Evolutionary conservation across 176 grass and related monocot genomes (phyloP), one percentile per base, ranked within the genome.

Genomic region (Bothriochloa decipiens): DNA sequence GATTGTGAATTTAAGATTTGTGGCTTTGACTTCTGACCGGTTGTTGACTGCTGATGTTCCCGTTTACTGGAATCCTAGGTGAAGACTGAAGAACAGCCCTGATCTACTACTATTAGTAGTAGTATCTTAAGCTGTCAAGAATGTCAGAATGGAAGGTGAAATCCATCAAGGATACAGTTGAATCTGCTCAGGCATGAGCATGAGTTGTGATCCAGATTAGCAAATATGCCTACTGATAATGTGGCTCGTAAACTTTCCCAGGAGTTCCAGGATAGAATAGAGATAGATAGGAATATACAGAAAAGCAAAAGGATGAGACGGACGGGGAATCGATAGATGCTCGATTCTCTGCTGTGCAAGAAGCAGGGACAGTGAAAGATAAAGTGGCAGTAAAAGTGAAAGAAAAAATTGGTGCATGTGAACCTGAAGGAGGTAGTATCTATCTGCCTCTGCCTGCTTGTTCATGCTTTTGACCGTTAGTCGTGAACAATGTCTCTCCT

Each of bases 401-500:
- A n/a, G n/a, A n/a, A n/a, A n/a, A n/a, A n/a, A n/a, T n/a, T n/a
- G n/a, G n/a, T n/a, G n/a, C n/a, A n/a, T n/a, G n/a, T n/a, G n/a
- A n/a, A n/a, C n/a, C n/a, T n/a, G n/a, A n/a, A n/a, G n/a, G n/a
- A n/a, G n/a, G n/a, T n/a, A n/a, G n/a, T n/a, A n/a, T n/a, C n/a
- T n/a, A n/a, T n/a, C n/a, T 20, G 1, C 14, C 25, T 65, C 76
- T 14, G 11, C n/a, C 81, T 13, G 36, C 27, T 9, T 61, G 72
- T 49, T 77, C 72, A 18, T 77, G 58, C 50, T 81, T 89, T 89
- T 83, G 84, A 79, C 75, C 58, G 74, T 87, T 77, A 81, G 46
- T 46, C 63, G 14, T 25, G 57, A 67, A 82, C 79, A 71, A 72
- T 52, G 17, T 37, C 11, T 61, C 53, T n/a, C 62, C 28, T 50